Evolutionary conservation across 305 asterid species (phyloP).

Genomic region (Solanum hybrid): DNA sequence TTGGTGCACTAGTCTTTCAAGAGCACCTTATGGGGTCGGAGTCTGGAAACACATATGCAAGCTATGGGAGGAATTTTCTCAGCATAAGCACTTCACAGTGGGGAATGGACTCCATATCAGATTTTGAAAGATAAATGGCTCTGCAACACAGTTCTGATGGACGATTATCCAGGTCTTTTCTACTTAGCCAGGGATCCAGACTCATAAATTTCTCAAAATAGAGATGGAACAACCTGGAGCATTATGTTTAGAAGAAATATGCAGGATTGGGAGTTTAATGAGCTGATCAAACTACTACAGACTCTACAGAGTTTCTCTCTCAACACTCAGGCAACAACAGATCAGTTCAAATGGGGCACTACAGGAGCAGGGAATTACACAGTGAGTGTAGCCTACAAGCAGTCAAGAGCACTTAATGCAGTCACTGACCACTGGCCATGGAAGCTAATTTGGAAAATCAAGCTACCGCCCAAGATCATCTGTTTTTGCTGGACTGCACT

Average conservation of each 20-base stretch:
- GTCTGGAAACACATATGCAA: background rate
- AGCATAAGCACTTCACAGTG: background rate
- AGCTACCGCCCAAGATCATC: background rate
- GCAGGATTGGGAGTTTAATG: background rate
- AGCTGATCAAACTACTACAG: background rate
- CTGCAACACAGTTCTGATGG: background rate
- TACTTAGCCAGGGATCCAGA: background rate
- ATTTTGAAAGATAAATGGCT: background rate
- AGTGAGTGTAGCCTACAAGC: background rate
- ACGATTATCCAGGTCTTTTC: background rate
- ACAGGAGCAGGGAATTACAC: background rate
- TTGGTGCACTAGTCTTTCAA: background rate
- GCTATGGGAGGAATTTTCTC: background rate
- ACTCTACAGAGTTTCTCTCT: background rate
- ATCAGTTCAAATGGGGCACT: background rate
- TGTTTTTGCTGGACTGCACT: background rate
- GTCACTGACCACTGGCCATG: background rate
- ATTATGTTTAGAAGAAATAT: background rate
- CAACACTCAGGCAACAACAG: background rate
- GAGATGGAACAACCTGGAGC: background rate
- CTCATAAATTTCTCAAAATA: background rate
- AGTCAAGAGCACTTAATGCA: background rate
- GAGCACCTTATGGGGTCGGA: background rate
- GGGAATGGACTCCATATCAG: background rate
- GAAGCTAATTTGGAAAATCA: background rate